These are phyloP conservation scores for Dacryopinax primogenitus DNA, from an alignment of 768 basidiomycete genomes.

Conservation along the genomic window DNA sequence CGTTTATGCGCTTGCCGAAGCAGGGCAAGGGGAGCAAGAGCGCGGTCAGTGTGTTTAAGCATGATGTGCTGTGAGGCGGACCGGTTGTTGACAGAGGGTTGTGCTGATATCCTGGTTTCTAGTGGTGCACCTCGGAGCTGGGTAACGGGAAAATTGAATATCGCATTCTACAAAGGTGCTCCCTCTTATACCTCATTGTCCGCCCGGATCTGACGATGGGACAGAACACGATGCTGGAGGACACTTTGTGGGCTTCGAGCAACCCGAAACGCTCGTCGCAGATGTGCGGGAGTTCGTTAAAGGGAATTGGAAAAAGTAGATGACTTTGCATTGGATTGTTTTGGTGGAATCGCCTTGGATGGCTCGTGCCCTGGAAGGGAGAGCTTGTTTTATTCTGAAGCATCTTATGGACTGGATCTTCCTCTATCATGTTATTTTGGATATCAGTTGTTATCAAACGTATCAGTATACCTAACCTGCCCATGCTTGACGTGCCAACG, in stretches of 20 bases:
- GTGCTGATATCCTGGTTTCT: background rate
- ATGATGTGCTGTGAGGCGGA: conserved; percentile 14
- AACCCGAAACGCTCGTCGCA: conserved; percentile 16
- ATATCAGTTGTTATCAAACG: background rate
- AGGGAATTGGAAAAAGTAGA: conserved; percentile 10
- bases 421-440: background rate
- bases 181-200: background rate
- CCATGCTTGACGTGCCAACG: background rate
- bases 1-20: background rate
- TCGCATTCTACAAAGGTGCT: conserved; percentile 17
- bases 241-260: conserved; percentile 19
- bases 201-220: background rate
- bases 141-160: conserved; percentile 10
- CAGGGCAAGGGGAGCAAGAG: background rate
- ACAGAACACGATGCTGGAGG: conserved; percentile 15
- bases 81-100: background rate
- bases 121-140: conserved; percentile 13
- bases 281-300: conserved; percentile 16
- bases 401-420: background rate
- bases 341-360: background rate
- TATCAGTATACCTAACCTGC: background rate
- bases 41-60: background rate
- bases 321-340: background rate
- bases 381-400: no score
- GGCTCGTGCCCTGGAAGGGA: no score